phyloP scores from a whole-genome alignment of 495 filamentous ascomycete species.

The Gamarada debralockiae region DNA sequence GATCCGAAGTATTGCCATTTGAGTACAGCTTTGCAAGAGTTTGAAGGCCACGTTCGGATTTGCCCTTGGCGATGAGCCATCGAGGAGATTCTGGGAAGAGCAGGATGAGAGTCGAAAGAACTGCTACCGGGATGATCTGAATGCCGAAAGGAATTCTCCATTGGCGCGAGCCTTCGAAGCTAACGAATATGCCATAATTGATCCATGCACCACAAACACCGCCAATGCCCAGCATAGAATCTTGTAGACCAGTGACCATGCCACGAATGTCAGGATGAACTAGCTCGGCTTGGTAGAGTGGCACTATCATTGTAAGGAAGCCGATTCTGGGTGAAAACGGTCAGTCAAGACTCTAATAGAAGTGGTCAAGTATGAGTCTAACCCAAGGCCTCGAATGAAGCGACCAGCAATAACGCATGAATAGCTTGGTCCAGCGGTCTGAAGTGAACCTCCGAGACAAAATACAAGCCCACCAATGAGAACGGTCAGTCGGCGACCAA shows the following conservation, averaged over 20 bases:
- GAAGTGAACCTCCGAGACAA: constrained; percentile 30
- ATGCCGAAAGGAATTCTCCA: constrained; percentile 52
- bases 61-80: constrained; percentile 50
- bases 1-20: constrained; percentile 31
- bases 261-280: constrained; percentile 52
- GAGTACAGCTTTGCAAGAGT: constrained; percentile 48
- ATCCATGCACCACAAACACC: constrained; percentile 39
- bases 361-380: no score
- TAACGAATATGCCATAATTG: constrained; percentile 37
- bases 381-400: constrained; percentile 46
- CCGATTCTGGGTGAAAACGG: no score
- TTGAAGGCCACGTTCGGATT: constrained; percentile 43
- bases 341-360: no score
- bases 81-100: constrained; percentile 33
- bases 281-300: constrained; percentile 40
- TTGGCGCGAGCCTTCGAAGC: constrained; percentile 24
- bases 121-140: constrained; percentile 40
- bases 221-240: constrained; percentile 30
- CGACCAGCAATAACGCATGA: constrained; percentile 33
- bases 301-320: constrained; percentile 46
- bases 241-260: constrained; percentile 32
- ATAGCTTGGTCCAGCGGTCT: constrained; percentile 32
- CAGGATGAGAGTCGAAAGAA: constrained; percentile 42
- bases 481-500: constrained; percentile 30
- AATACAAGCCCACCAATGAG: constrained; percentile 31